Base-by-base conservation (phyloP, 176 grass and related monocot species). In the Urochloa ruziziensis region DNA sequence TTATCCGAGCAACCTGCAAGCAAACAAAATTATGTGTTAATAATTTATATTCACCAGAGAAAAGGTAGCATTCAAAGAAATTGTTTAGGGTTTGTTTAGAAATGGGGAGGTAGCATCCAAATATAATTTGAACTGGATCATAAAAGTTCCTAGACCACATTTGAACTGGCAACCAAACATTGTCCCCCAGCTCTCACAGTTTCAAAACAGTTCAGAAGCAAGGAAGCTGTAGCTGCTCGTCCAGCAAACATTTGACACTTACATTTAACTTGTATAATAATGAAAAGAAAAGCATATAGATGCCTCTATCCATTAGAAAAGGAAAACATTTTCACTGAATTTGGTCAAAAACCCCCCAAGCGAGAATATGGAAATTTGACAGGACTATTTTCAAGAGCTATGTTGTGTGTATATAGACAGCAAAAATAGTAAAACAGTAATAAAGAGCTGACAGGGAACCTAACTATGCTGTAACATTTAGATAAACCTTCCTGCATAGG, bases 1-100 rank as follows among this genome's bases (percentile, higher is more conserved):
- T 79, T 74, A 97, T 87, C 75, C 92, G 87, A 28, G 92, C 94
- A 87, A 86, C 79, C 95, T 94, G 84, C 29, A 86, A 89, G 37
- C 67, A 84, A 68, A 74, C 1, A 68, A 53, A 74, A 52, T 5
- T 5, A 61, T 23, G n/a, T 18, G 59, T 86, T 61, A 84, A 74
- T 43, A 21, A 53, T 46, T 18, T 3, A 15, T 59, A 24, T 75
- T 28, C 79, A 84, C 30, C 39, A 84, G 24, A 84, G 42, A 6
- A 15, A 74, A 39, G 59, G 44, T 2, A 2, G 21, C 3, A 48
- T 14, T 72, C 0, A 54, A 63, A 75, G 9, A 35, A 12, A 21
- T 21, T 17, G 16, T 28, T 43, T 71, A 46, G 24, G 16, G 9
- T 59, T 27, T 62, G 10, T 46, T 42, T 46, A 17, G 24, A 23